These are phyloP conservation scores for Trichoderma sp. DNA, from an alignment of 2,329 filamentous ascomycete genomes.

Conservation along the genomic window DNA sequence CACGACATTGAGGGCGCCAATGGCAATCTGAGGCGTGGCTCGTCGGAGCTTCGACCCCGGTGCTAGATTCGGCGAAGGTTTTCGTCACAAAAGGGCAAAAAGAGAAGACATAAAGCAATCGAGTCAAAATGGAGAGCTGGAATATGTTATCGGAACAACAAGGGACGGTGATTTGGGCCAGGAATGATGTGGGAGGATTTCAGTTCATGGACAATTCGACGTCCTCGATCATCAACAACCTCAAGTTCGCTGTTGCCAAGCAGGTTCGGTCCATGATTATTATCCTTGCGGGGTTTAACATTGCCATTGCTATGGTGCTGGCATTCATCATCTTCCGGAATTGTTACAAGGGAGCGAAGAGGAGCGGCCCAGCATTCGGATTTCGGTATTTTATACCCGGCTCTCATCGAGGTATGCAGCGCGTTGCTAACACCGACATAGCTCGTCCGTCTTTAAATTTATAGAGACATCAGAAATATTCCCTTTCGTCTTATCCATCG, in stretches of 20 bases:
- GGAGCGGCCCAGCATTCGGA: constrained; percentile 38
- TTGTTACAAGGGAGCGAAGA: constrained; percentile 46
- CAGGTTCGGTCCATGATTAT: constrained; percentile 60
- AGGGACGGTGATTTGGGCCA: constrained; percentile 21
- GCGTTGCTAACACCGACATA: constrained; percentile 22
- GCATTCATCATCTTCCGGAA: constrained; percentile 56
- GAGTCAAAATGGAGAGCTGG: constrained; percentile 8
- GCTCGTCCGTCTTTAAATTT: constrained; percentile 41
- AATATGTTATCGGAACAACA: constrained; percentile 10
- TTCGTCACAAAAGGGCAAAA: not conserved
- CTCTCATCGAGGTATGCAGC: not conserved
- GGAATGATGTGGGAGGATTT: constrained; percentile 26
- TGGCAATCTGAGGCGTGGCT: constrained; percentile 11
- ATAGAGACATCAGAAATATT: constrained; percentile 48
- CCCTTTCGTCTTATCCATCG: constrained; percentile 55
- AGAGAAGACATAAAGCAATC: constrained; percentile 7
- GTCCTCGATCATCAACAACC: constrained; percentile 47
- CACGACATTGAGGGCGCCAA: not conserved
- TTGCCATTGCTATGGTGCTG: constrained; percentile 54
- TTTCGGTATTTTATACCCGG: constrained; percentile 37
- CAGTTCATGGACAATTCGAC: constrained; percentile 41
- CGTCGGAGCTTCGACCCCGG: constrained; percentile 3
- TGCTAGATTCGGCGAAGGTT: not conserved
- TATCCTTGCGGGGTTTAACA: constrained; percentile 60
- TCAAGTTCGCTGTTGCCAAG: constrained; percentile 51